phyloP scores from a whole-genome alignment of 1,139 yeast species.

The Pichia sp. region DNA sequence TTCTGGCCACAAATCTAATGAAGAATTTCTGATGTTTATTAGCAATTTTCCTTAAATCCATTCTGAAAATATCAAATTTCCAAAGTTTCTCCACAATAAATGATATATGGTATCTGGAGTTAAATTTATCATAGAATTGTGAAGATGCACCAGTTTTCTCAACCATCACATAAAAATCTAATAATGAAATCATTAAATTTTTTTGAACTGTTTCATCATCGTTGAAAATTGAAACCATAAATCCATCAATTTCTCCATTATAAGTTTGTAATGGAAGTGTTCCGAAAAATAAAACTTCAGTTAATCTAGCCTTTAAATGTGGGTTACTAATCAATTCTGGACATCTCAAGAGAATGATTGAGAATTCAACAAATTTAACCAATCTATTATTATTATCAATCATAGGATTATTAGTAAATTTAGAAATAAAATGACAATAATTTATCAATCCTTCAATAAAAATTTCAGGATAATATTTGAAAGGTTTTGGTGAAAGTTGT shows the following conservation, averaged over 20 bases:
- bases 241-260: constrained; percentile 47
- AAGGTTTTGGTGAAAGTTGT: constrained; percentile 62
- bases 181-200: constrained; percentile 69
- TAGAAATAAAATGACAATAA: constrained; percentile 60
- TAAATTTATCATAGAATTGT: constrained; percentile 94
- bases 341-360: constrained; percentile 69
- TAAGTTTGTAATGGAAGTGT: constrained; percentile 42
- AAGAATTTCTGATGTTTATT: constrained; percentile 68
- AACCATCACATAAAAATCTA: constrained; percentile 88
- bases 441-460: constrained; percentile 76
- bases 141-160: constrained; percentile 95
- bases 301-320: constrained; percentile 77
- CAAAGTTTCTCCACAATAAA: constrained; percentile 77
- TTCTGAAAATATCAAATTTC: constrained; percentile 61
- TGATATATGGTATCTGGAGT: constrained; percentile 80
- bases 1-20: constrained; percentile 84
- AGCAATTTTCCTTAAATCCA: constrained; percentile 64
- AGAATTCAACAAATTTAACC: constrained; percentile 59
- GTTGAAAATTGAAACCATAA: constrained; percentile 59
- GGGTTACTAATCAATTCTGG: constrained; percentile 88
- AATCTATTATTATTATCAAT: constrained; percentile 43
- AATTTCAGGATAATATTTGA: constrained; percentile 82
- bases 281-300: constrained; percentile 76
- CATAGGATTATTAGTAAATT: constrained; percentile 54
- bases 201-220: constrained; percentile 55